Percentiles rank a stretch among this genome's conserved stretches.
phyloP scores from a whole-genome alignment of 495 filamentous ascomycete genomes.

The Hypoxylon lenormandii region DNA sequence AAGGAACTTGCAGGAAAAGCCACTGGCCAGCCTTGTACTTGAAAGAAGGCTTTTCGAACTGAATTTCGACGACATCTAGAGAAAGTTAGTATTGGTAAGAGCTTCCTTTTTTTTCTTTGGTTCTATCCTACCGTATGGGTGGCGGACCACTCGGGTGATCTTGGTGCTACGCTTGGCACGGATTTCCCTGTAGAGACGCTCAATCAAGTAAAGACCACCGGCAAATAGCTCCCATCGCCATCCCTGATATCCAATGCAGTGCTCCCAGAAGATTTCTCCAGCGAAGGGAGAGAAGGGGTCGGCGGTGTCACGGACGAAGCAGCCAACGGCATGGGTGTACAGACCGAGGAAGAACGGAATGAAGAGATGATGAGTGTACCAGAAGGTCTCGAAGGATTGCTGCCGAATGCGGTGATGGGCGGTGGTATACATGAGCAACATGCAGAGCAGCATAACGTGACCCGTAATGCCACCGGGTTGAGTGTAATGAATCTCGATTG shows the following conservation, averaged over 20 bases:
- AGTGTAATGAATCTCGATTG: conserved; percentile 92
- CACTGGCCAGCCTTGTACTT: conserved; percentile 98
- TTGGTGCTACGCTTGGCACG: conserved; percentile 81
- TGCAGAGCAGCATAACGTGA: conserved; percentile 97
- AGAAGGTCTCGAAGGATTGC: conserved; percentile 97
- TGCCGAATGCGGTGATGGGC: conserved; percentile 92
- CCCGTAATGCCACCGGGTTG: conserved; percentile 92
- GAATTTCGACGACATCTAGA: conserved; percentile 94
- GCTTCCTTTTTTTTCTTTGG: conserved; percentile 1
- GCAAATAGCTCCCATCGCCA: conserved; percentile 97
- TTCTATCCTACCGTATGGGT: conserved; percentile 85
- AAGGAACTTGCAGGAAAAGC: conserved; percentile 93
- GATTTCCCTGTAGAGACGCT: conserved; percentile 93
- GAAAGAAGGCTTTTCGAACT: conserved; percentile 95
- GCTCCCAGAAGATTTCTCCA: conserved; percentile 82
- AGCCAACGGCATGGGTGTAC: conserved; percentile 95
- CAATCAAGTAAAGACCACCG: conserved; percentile 84
- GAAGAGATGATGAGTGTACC: conserved; percentile 98
- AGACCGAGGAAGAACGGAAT: conserved; percentile 92
- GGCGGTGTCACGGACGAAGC: conserved; percentile 86
- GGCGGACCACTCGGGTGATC: conserved; percentile 92
- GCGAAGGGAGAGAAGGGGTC: conserved; percentile 84
- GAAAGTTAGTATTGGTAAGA: conserved; percentile 50
- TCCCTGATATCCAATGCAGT: conserved; percentile 94
- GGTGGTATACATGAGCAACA: conserved; percentile 98